Percentiles rank a stretch among this genome's conserved stretches.
Evolutionary conservation across 805 yeast genomes (phyloP).

Genomic region (Candida xiaguanensis): DNA sequence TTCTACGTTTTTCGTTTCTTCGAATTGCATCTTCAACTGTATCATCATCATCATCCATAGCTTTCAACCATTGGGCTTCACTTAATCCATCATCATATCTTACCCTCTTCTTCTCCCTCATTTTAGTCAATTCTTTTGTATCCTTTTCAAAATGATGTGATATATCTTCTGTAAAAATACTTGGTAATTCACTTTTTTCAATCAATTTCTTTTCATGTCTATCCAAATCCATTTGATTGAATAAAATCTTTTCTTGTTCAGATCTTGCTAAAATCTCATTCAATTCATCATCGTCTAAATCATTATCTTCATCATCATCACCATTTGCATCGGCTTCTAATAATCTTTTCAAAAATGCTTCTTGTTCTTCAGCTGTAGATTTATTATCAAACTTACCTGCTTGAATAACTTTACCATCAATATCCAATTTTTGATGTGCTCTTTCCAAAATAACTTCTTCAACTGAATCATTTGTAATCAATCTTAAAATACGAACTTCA

Average conservation of each 20-base stretch:
- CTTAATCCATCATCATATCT: slow-evolving; percentile 84
- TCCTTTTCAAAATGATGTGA: slow-evolving; percentile 49
- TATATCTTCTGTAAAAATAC: slow-evolving; percentile 67
- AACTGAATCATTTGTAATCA: slow-evolving; percentile 77
- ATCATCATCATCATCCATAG: slow-evolving; percentile 71
- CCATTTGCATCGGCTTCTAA: slow-evolving; percentile 66
- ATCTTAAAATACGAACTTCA: slow-evolving; percentile 76
- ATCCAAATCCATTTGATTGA: slow-evolving; percentile 59
- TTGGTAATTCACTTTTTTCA: slow-evolving; percentile 70
- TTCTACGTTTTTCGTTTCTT: slow-evolving; percentile 47
- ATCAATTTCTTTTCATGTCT: slow-evolving; percentile 54
- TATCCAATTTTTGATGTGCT: slow-evolving; percentile 79
- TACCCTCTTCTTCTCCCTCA: slow-evolving; percentile 76
- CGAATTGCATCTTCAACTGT: slow-evolving; percentile 56
- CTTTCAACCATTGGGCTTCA: slow-evolving; percentile 90
- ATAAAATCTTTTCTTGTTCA: slow-evolving; percentile 56
- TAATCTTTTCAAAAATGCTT: slow-evolving; percentile 66
- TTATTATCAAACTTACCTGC: slow-evolving; percentile 89
- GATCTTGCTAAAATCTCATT: slow-evolving; percentile 69
- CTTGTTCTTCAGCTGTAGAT: slow-evolving; percentile 84
- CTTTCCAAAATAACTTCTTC: slow-evolving; percentile 80
- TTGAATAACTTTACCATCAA: slow-evolving; percentile 86
- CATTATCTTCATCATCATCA: slow-evolving; percentile 52
- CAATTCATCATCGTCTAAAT: slow-evolving; percentile 64
- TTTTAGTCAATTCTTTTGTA: slow-evolving; percentile 49